Percentiles rank a stretch among this genome's conserved stretches.
Evolutionary conservation across 495 filamentous ascomycete species (phyloP).

Genomic region (Penicillium simplicissimum): DNA sequence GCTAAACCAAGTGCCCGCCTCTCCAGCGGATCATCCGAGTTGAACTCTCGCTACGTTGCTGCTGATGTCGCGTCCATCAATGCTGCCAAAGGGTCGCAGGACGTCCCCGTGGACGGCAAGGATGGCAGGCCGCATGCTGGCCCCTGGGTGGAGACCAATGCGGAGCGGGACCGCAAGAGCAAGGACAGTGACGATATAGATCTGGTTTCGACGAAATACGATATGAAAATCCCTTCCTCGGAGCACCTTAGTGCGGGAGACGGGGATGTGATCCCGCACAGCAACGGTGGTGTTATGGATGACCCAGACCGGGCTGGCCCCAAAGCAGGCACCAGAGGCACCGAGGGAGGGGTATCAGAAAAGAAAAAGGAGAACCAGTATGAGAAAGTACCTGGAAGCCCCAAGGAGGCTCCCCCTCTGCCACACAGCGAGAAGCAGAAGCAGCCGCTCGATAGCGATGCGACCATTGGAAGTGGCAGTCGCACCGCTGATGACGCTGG

Average conservation of each 20-base stretch:
- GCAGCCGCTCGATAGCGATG: constrained; percentile 43
- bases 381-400: constrained; percentile 76
- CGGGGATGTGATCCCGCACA: constrained; percentile 70
- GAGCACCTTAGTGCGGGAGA: constrained; percentile 49
- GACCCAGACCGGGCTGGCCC: constrained; percentile 71
- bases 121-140: constrained; percentile 95
- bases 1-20: constrained; percentile 13
- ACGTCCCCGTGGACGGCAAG: constrained; percentile 91
- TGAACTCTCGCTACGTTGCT: constrained; percentile 20
- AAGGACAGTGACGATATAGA: constrained; percentile 31
- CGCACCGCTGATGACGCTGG: constrained; percentile 35
- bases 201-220: constrained; percentile 20
- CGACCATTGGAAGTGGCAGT: constrained; percentile 10
- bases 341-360: constrained; percentile 81
- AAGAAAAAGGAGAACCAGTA: constrained; percentile 72
- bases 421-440: constrained; percentile 76
- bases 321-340: constrained; percentile 83
- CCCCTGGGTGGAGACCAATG: constrained; percentile 74
- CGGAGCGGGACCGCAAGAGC: constrained; percentile 60
- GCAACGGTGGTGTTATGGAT: constrained; percentile 90
- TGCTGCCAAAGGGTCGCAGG: constrained; percentile 64
- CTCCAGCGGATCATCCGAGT: constrained; percentile 18
- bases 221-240: constrained; percentile 35
- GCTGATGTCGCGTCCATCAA: constrained; percentile 28
- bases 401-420: constrained; percentile 80